These are phyloP conservation scores for Heimioporus sp. DNA, from an alignment of 768 basidiomycete genomes.

Conservation along the genomic window DNA sequence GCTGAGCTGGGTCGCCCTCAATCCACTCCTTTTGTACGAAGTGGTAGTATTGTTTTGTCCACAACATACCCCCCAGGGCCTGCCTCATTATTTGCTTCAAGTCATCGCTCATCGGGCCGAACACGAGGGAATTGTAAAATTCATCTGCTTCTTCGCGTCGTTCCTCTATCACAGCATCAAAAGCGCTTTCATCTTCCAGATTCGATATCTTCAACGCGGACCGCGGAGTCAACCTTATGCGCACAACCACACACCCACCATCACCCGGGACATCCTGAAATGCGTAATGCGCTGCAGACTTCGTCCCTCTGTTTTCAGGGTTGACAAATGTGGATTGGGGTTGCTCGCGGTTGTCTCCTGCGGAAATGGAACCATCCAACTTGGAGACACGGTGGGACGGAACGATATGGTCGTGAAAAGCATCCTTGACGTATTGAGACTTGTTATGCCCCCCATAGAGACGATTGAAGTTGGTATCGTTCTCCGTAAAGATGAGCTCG, in stretches of 20 bases:
- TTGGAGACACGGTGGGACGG: conserved; percentile 67
- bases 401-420: conserved; percentile 97
- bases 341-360: neutral
- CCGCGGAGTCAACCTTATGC: conserved; percentile 85
- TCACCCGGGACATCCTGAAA: conserved; percentile 85
- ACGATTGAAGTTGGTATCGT: conserved; percentile 93
- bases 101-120: conserved; percentile 88
- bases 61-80: conserved; percentile 94
- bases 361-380: conserved; percentile 18
- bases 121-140: conserved; percentile 81
- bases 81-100: conserved; percentile 95
- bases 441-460: conserved; percentile 88
- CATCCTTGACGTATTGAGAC: conserved; percentile 88
- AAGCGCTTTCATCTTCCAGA: conserved; percentile 82
- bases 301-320: conserved; percentile 85
- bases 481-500: conserved; percentile 91
- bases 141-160: conserved; percentile 93
- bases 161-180: conserved; percentile 89
- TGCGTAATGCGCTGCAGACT: conserved; percentile 87
- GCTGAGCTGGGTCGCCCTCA: conserved; percentile 93
- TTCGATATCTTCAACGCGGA: conserved; percentile 73
- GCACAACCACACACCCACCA: conserved; percentile 93
- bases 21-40: conserved; percentile 98
- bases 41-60: conserved; percentile 97
- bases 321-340: conserved; percentile 59